phyloP scores from a whole-genome alignment of 208 protist genomes.

The Acanthamoeba castellanii region DNA sequence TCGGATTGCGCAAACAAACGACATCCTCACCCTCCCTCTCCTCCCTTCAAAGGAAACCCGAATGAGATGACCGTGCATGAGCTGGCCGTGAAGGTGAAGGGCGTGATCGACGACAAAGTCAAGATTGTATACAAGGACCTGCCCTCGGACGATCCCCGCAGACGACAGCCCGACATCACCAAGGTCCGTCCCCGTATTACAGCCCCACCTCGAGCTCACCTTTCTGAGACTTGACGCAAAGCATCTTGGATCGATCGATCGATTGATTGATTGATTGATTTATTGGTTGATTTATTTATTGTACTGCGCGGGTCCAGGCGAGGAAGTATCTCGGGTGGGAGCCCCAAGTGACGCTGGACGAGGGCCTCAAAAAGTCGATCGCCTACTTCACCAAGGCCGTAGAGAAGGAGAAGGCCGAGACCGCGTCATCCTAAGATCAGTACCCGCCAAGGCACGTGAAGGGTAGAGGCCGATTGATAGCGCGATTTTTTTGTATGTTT shows the following conservation, averaged over 20 bases:
- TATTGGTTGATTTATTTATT: no score
- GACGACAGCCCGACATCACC: slow-evolving; percentile 49
- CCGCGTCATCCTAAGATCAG: no score
- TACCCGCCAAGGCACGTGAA: no score
- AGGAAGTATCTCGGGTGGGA: slow-evolving; percentile 40
- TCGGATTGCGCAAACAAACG: no score
- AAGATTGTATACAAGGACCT: slow-evolving; percentile 38
- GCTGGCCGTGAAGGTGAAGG: slow-evolving; percentile 18
- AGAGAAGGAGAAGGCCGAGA: not conserved
- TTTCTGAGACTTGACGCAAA: no score
- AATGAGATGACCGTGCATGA: slow-evolving; percentile 38
- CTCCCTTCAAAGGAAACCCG: slow-evolving; percentile 28
- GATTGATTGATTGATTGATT: no score
- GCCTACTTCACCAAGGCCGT: slow-evolving; percentile 8
- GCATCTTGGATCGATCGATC: no score
- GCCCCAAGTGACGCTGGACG: not conserved
- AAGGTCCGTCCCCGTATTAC: not conserved
- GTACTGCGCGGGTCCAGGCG: not conserved
- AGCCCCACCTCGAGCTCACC: no score
- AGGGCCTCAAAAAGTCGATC: not conserved
- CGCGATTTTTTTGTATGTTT: not conserved
- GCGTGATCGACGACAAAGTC: not conserved
- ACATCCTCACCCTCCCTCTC: not conserved
- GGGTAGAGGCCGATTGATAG: no score
- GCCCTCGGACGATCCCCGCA: slow-evolving; percentile 13